Evolutionary conservation across 2,329 filamentous ascomycete genomes (phyloP).

Genomic region (Fusarium fracticaudum): DNA sequence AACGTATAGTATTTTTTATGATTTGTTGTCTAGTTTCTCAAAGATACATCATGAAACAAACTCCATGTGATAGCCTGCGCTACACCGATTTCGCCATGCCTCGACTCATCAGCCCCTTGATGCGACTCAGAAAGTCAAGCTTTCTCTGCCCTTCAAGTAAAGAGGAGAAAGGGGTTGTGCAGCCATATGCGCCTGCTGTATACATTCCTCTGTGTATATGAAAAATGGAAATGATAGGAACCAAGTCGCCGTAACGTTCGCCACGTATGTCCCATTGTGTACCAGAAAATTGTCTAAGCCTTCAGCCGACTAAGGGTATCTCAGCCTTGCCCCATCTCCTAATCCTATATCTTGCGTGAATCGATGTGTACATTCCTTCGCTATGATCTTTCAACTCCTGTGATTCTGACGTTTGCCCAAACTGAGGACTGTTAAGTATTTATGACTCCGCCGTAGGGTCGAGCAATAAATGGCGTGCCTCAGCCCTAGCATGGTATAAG

Average conservation of each 20-base stretch:
- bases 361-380: slow-evolving; percentile 31
- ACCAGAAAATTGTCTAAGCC: slow-evolving; percentile 49
- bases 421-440: slow-evolving; percentile 4
- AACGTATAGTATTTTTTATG: slow-evolving; percentile 33
- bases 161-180: slow-evolving; percentile 19
- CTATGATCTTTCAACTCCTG: slow-evolving; percentile 16
- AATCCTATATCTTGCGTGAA: slow-evolving; percentile 15
- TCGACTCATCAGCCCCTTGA: slow-evolving; percentile 6
- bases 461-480: slow-evolving; percentile 47
- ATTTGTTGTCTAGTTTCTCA: slow-evolving; percentile 34
- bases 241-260: slow-evolving; percentile 21
- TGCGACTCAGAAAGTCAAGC: slow-evolving; percentile 17
- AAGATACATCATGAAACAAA: slow-evolving; percentile 25
- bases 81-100: slow-evolving; percentile 27
- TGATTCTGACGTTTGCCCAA: slow-evolving; percentile 1
- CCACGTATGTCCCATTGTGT: slow-evolving; percentile 32
- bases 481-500: slow-evolving; percentile 56
- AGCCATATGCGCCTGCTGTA: slow-evolving; percentile 29
- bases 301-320: slow-evolving; percentile 51
- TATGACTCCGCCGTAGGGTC: slow-evolving; percentile 26
- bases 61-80: slow-evolving; percentile 27
- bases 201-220: slow-evolving; percentile 23
- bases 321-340: slow-evolving; percentile 40
- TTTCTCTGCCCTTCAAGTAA: slow-evolving; percentile 13
- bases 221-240: slow-evolving; percentile 28